Conservation (phyloP, 345 rosid genomes). For the Isatis tinctoria region DNA sequence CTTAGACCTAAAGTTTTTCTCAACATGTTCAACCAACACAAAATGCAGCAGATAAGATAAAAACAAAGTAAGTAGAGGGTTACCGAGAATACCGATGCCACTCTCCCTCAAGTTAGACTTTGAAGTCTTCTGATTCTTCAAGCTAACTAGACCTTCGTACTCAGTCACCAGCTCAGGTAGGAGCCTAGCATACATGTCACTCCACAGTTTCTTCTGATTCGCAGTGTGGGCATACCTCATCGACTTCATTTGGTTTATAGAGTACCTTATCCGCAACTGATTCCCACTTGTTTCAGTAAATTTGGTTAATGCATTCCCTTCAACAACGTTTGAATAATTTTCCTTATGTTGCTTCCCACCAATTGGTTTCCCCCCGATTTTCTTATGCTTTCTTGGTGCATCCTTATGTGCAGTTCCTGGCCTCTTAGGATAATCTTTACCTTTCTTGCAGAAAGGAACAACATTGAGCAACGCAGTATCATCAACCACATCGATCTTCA, state of each 20-base stretch:
- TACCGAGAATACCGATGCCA: conserved; percentile 31
- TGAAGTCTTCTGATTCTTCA: conserved; percentile 43
- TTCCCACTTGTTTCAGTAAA: conserved; percentile 23
- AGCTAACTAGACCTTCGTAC: conserved; percentile 46
- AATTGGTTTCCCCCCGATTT: conserved; percentile 34
- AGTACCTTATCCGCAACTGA: conserved; percentile 37
- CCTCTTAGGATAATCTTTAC: conserved; percentile 33
- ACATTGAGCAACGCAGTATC: conserved; percentile 68
- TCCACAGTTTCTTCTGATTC: conserved; percentile 66
- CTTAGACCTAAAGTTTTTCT: neutral
- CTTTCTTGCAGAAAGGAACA: conserved; percentile 29
- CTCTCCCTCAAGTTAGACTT: conserved; percentile 17
- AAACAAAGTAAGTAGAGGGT: neutral
- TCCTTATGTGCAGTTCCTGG: conserved; percentile 14
- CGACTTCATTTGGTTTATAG: conserved; percentile 63
- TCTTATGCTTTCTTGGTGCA: conserved; percentile 37
- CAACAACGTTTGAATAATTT: conserved; percentile 31
- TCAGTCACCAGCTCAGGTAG: conserved; percentile 44
- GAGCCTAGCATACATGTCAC: conserved; percentile 46
- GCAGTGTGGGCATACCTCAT: conserved; percentile 57
- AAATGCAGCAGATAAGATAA: conserved; percentile 3
- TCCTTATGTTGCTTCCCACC: conserved; percentile 50
- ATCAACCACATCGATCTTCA: conserved; percentile 62
- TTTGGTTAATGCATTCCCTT: conserved; percentile 13
- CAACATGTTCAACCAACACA: conserved; percentile 14